Evolutionary conservation across 352 stramenopile species (phyloP).

Genomic region (Phytophthora macrochlamydospora): DNA sequence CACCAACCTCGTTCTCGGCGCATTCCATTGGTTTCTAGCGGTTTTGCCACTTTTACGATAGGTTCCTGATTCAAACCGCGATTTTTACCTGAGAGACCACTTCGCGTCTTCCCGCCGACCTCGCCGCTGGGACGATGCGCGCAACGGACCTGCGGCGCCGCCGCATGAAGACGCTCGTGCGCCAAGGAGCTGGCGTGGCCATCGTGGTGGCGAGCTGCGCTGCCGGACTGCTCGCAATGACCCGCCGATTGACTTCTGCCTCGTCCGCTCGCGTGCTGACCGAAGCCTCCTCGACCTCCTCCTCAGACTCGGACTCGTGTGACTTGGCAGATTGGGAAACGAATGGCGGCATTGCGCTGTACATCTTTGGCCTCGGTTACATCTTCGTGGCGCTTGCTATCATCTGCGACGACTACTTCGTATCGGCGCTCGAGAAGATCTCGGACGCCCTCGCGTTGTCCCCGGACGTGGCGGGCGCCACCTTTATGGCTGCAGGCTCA

Average conservation of each 20-base stretch:
- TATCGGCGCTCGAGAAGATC: constrained; percentile 79
- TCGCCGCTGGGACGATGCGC: neutral
- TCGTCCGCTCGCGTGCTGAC: constrained; percentile 11
- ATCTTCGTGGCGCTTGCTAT: constrained; percentile 88
- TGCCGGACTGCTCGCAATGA: constrained; percentile 22
- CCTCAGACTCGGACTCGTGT: constrained; percentile 36
- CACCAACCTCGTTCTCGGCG: no score
- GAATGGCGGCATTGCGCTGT: constrained; percentile 60
- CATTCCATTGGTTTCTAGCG: no score
- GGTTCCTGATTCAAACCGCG: no score
- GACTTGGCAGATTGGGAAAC: constrained; percentile 53
- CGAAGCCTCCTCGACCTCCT: constrained; percentile 16
- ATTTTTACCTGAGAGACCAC: no score
- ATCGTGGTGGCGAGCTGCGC: constrained; percentile 29
- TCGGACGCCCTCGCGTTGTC: constrained; percentile 64
- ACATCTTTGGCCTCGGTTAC: constrained; percentile 70
- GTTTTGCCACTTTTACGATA: no score
- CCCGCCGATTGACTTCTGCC: constrained; percentile 1
- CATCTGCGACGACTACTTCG: constrained; percentile 91
- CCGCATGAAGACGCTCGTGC: constrained; percentile 12
- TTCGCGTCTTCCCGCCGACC: no score
- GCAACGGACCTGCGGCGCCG: constrained; percentile 4
- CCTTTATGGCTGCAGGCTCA: constrained; percentile 85
- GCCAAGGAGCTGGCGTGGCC: constrained; percentile 26
- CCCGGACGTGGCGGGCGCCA: constrained; percentile 80